These are phyloP conservation scores for Monilinia fructigena DNA, from an alignment of 2,329 filamentous ascomycete genomes.

Conservation along the genomic window DNA sequence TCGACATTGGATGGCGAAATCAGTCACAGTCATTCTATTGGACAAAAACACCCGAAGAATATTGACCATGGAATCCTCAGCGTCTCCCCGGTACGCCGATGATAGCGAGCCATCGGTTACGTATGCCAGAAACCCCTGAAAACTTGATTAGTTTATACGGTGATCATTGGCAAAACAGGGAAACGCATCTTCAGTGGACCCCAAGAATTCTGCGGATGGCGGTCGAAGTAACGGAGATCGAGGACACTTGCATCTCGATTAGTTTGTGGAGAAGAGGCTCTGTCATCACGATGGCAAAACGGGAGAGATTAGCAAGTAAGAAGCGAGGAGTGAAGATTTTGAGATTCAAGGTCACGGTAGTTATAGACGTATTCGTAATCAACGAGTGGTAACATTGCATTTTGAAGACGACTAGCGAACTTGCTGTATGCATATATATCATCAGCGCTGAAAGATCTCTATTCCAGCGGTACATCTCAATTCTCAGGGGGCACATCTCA, in stretches of 20 bases:
- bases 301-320: neutral
- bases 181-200: neutral
- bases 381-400: neutral
- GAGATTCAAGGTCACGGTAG: neutral
- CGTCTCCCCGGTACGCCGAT: neutral
- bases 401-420: neutral
- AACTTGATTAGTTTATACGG: slow-evolving; percentile 5
- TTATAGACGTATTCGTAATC: neutral
- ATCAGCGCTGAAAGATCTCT: neutral
- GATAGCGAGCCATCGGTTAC: neutral
- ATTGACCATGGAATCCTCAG: neutral
- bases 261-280: neutral
- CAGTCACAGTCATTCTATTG: neutral
- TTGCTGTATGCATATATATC: neutral
- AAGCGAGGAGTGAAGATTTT: neutral
- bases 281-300: neutral
- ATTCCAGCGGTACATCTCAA: neutral
- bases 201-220: neutral
- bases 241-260: neutral
- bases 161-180: neutral
- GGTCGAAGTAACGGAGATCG: neutral
- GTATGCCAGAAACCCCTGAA: neutral
- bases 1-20: neutral
- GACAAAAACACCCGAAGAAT: neutral
- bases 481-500: neutral